Evolutionary conservation across 148 eudicot species (phyloP).

Genomic region (Fallopia convolvulus): DNA sequence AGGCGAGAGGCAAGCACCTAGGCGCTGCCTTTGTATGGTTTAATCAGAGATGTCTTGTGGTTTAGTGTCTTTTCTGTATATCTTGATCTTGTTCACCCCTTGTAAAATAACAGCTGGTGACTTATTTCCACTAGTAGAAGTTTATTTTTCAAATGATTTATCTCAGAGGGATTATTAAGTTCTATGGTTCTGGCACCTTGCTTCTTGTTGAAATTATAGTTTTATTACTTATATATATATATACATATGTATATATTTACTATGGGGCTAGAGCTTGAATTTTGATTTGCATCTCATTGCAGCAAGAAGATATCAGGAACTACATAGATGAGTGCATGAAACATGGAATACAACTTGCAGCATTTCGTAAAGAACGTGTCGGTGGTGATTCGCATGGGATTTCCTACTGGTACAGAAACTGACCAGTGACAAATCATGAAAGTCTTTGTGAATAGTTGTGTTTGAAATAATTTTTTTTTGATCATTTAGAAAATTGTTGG

Average conservation of each 20-base stretch:
- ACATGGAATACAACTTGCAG: conserved; percentile 68
- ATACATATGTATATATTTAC: background rate
- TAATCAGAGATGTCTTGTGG: background rate
- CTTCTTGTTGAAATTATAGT: background rate
- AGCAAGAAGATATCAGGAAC: conserved; percentile 98
- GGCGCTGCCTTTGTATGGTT: background rate
- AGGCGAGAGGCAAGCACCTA: too few relatives aligned
- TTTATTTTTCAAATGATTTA: background rate
- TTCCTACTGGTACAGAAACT: conserved; percentile 67
- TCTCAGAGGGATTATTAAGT: background rate
- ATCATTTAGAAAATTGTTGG: background rate
- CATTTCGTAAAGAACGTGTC: conserved; percentile 78
- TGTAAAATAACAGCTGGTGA: background rate
- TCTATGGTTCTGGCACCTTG: background rate
- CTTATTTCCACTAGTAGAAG: too few relatives aligned
- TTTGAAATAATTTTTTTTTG: background rate
- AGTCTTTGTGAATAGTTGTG: background rate
- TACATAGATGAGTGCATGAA: conserved; percentile 76
- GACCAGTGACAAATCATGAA: background rate
- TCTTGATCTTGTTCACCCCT: background rate
- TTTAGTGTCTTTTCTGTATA: background rate
- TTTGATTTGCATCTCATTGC: conserved; percentile 28
- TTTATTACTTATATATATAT: background rate
- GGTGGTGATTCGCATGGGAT: conserved; percentile 96
- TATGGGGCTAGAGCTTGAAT: background rate